Evolutionary conservation across 768 basidiomycete species (phyloP).

Genomic region (Auriculariales sp.): DNA sequence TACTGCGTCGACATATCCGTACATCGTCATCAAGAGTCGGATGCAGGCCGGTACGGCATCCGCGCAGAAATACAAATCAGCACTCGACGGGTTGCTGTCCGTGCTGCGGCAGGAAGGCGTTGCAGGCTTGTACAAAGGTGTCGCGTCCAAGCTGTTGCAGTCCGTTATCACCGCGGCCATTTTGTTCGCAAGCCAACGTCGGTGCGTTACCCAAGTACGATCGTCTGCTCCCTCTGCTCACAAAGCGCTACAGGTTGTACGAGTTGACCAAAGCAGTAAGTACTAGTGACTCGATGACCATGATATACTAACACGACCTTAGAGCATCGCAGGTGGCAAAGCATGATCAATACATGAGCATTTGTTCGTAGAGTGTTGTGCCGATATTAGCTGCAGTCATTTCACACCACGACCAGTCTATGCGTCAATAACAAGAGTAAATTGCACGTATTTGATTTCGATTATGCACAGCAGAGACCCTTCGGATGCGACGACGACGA

Average conservation of each 20-base stretch:
- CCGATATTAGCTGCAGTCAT: too few relatives aligned
- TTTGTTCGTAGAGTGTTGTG: too few relatives aligned
- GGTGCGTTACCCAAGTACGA: conserved; percentile 15
- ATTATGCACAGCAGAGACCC: too few relatives aligned
- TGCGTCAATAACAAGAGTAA: too few relatives aligned
- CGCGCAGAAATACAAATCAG: conserved; percentile 59
- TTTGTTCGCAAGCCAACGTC: conserved; percentile 77
- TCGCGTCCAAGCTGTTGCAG: conserved; percentile 78
- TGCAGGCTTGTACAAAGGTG: conserved; percentile 76
- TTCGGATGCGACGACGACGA: too few relatives aligned
- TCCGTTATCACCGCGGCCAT: conserved; percentile 90
- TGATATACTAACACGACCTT: too few relatives aligned
- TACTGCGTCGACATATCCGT: conserved; percentile 54
- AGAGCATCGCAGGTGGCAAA: too few relatives aligned
- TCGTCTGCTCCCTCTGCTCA: not conserved
- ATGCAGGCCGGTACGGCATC: conserved; percentile 59
- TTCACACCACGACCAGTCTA: too few relatives aligned
- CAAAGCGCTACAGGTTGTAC: not conserved
- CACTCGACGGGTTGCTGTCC: conserved; percentile 59
- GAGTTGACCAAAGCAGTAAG: conserved; percentile 6
- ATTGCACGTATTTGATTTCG: too few relatives aligned
- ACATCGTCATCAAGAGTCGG: conserved; percentile 66
- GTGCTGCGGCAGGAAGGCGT: conserved; percentile 70
- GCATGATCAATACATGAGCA: too few relatives aligned
- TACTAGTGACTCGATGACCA: too few relatives aligned